Base-by-base conservation (phyloP, 1,139 yeast genomes). In the Dujonia santamariae region DNA sequence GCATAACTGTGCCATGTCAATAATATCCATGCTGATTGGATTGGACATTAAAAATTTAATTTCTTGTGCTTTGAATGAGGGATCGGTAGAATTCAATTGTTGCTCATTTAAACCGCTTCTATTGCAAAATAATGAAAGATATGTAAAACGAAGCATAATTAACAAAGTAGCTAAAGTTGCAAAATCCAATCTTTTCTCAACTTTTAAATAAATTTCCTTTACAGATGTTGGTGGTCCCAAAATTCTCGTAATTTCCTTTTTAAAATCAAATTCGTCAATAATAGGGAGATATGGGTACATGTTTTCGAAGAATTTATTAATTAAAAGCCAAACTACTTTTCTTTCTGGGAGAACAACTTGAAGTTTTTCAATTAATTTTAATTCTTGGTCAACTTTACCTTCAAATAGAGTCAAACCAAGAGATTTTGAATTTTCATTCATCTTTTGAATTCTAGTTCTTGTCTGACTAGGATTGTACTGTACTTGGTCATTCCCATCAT, bases 11-110 rank as follows among this genome's bases (percentile, higher is more conserved):
- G 84, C 81, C 35, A 73, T 63, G 34, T 60, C 62, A 14, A 73
- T 59, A 15, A 60, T 56, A 24, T 71, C 69, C 30, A 67, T 53
- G 19, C 69, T 64, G 22, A 78, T 62, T 3, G 82, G 81, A 39
- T 72, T 62, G 2, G 56, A 48, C 30, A 75, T 46, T 12, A 79
- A 53, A 44, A 66, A 74, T 27, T 57, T 55, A 38, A 72, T 66
- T 14, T 61, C 67, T 12, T 45, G 51, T 1, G 44, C 44, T 15
- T 40, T 38, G 21, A 40, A 42, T 26, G 42, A 45, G 12, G 47
- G 49, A 37, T 42, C 47, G 7, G 26, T 17, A 1, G 45, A 28
- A 17, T 39, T 56, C 36, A 42, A 40, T 34, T 50, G 28, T 25
- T 20, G 16, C 15, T 33, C 36, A 14, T 33, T 33, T 22, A 29